Evolutionary conservation across 2,329 filamentous ascomycete genomes (phyloP).

Genomic region (Exophiala oligosperma): DNA sequence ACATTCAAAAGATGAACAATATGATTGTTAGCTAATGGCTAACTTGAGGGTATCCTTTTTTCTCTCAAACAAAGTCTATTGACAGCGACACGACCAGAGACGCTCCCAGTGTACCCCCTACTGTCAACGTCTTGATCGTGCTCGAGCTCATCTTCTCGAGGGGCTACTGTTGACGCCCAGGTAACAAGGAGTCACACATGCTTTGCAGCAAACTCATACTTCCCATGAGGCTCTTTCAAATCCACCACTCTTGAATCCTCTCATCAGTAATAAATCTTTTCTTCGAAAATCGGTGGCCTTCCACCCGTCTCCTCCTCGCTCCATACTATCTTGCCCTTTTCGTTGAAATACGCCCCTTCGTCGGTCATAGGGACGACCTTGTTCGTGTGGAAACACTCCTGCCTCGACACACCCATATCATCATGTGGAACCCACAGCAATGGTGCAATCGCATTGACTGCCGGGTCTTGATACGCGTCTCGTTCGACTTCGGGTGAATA

Average conservation of each 20-base stretch:
- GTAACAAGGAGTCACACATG: no score
- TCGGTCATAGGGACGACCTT: slow-evolving; percentile 78
- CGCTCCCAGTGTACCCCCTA: no score
- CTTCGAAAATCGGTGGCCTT: slow-evolving; percentile 59
- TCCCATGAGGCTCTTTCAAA: no score
- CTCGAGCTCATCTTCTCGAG: no score
- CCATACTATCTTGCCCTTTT: slow-evolving; percentile 67
- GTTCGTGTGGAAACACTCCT: slow-evolving; percentile 73
- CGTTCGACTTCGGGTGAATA: slow-evolving; percentile 64
- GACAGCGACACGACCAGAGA: no score
- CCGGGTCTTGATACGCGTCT: slow-evolving; percentile 73
- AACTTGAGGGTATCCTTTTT: no score
- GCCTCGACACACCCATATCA: slow-evolving; percentile 68
- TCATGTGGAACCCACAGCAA: slow-evolving; percentile 86
- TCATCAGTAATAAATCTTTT: slow-evolving; percentile 54
- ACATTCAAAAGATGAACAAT: no score
- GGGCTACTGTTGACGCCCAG: no score
- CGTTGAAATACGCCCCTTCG: slow-evolving; percentile 68
- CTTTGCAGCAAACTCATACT: no score
- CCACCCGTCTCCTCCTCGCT: slow-evolving; percentile 50
- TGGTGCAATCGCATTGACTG: slow-evolving; percentile 62
- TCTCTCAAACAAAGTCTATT: no score
- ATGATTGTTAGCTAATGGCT: no score
- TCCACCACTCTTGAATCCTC: neutral
- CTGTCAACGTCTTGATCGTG: no score